Evolutionary conservation across 257 asterid species (phyloP).

Genomic region (Verbascum thapsus): DNA sequence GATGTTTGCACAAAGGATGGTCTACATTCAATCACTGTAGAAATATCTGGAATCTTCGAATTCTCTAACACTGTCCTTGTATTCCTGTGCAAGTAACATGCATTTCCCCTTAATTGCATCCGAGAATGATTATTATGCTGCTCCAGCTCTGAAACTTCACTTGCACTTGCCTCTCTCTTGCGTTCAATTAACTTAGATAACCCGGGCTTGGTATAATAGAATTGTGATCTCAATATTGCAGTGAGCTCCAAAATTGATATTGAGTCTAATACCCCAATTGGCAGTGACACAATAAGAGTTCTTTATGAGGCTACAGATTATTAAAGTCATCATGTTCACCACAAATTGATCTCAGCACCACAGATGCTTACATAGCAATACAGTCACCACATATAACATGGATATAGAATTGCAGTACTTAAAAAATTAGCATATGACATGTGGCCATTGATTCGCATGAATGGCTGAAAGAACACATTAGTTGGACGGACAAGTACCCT

Average conservation of each 20-base stretch:
- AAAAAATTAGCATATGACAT: background rate
- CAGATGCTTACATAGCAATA: background rate
- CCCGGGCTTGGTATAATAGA: too few relatives aligned
- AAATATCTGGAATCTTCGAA: too few relatives aligned
- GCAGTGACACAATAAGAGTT: slow-evolving; percentile 1
- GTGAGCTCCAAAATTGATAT: background rate
- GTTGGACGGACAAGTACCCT: too few relatives aligned
- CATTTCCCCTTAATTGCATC: too few relatives aligned
- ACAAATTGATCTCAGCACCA: background rate
- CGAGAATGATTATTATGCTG: too few relatives aligned
- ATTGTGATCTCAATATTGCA: background rate
- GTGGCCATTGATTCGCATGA: too few relatives aligned
- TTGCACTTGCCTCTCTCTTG: background rate
- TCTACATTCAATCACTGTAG: too few relatives aligned
- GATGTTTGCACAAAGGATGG: too few relatives aligned
- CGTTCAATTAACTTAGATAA: background rate
- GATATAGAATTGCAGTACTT: background rate
- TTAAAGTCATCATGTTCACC: background rate
- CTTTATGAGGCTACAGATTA: background rate
- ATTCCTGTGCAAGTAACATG: too few relatives aligned
- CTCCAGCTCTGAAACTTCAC: background rate
- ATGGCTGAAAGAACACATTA: too few relatives aligned
- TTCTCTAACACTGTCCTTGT: too few relatives aligned
- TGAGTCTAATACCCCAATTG: background rate
- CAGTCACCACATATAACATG: background rate